A percentile compares a stretch with the other conserved stretches of the same genome.
These are phyloP conservation scores for Leccinum angustisporum DNA, from an alignment of 1,284 basidiomycete species.

Conservation along the genomic window DNA sequence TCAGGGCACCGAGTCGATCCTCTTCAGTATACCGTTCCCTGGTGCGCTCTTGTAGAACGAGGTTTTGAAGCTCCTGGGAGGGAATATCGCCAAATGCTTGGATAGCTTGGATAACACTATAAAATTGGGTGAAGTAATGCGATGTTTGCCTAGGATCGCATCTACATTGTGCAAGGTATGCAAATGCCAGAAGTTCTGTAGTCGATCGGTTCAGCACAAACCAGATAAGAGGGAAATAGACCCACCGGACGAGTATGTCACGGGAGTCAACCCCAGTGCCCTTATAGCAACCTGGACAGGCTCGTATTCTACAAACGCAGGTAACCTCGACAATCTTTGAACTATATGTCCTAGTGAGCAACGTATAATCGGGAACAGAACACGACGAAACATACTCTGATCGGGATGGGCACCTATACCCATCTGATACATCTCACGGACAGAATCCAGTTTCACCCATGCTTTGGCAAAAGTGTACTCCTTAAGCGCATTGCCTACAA, in stretches of 20 bases:
- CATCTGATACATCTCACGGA: constrained; percentile 65
- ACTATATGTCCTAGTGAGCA: constrained; percentile 39
- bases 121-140: constrained; percentile 60
- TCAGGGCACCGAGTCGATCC: constrained; percentile 49
- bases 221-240: neutral
- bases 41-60: constrained; percentile 57
- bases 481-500: constrained; percentile 40
- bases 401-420: constrained; percentile 73
- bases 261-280: constrained; percentile 60
- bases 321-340: constrained; percentile 48
- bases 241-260: constrained; percentile 62
- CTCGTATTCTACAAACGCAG: constrained; percentile 39
- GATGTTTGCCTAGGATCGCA: constrained; percentile 67
- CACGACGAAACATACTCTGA: constrained; percentile 52
- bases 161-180: constrained; percentile 74
- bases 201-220: constrained; percentile 4
- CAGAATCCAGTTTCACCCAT: constrained; percentile 57
- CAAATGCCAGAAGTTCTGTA: constrained; percentile 69
- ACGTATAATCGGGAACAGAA: neutral
- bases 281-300: constrained; percentile 43
- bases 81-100: constrained; percentile 43
- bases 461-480: constrained; percentile 38
- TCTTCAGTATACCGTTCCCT: constrained; percentile 62
- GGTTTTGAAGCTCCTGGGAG: constrained; percentile 49
- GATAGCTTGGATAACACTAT: constrained; percentile 49